Evolutionary conservation across 2,329 filamentous ascomycete species (phyloP).

Genomic region (Paramyrothecium roridum): DNA sequence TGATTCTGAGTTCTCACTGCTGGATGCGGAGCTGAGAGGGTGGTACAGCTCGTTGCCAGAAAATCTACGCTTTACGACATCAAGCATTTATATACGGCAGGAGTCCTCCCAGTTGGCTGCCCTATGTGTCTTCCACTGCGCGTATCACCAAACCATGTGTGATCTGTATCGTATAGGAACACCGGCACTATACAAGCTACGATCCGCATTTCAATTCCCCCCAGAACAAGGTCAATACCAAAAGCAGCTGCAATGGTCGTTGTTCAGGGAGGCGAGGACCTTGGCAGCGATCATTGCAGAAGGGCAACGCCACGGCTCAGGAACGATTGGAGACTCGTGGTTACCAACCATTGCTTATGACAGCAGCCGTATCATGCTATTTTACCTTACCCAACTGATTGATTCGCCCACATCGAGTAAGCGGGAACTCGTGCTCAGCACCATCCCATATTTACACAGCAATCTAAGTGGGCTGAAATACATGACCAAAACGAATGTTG

Average conservation of each 20-base stretch:
- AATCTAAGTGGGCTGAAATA: conserved; percentile 10
- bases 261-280: conserved; percentile 5
- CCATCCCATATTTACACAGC: conserved; percentile 9
- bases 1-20: conserved; percentile 8
- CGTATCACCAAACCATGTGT: conserved; percentile 11
- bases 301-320: conserved; percentile 9
- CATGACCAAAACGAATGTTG: conserved; percentile 8
- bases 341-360: conserved; percentile 11
- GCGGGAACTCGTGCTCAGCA: conserved; percentile 8
- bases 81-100: conserved; percentile 10
- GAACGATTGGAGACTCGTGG: conserved; percentile 9
- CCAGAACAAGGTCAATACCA: not conserved
- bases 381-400: conserved; percentile 8
- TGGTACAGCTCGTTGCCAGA: conserved; percentile 8
- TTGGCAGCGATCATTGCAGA: conserved; percentile 9
- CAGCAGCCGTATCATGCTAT: conserved; percentile 11
- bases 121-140: conserved; percentile 11
- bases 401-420: conserved; percentile 1
- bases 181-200: conserved; percentile 9
- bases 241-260: not conserved
- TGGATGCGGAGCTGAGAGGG: conserved; percentile 1
- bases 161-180: conserved; percentile 12
- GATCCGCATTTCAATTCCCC: conserved; percentile 9
- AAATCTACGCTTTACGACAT: conserved; percentile 6
- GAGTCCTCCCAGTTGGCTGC: conserved; percentile 10